phyloP scores from a whole-genome alignment of 768 basidiomycete species.

The Mycena galericulata region DNA sequence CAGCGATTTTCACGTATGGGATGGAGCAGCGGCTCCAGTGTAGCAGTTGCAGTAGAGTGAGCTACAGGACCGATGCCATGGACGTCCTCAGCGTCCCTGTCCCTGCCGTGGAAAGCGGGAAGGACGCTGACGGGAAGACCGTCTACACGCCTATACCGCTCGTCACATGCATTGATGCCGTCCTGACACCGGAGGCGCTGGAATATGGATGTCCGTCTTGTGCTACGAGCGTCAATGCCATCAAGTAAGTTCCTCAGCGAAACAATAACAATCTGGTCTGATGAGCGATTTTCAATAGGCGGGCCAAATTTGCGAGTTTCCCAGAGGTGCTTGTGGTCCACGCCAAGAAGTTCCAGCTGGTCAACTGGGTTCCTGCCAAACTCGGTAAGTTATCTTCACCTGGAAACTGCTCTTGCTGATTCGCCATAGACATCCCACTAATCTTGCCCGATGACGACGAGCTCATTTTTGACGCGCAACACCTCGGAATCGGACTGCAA shows the following conservation, averaged over 20 bases:
- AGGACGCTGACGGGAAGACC: constrained; percentile 70
- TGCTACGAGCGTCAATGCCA: constrained; percentile 71
- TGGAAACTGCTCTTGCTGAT: constrained; percentile 3
- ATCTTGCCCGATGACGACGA: constrained; percentile 68
- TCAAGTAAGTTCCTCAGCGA: constrained; percentile 68
- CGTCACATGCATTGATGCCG: constrained; percentile 67
- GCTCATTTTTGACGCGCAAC: constrained; percentile 69
- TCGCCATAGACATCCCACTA: constrained; percentile 82
- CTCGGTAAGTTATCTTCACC: constrained; percentile 63
- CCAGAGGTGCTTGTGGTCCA: constrained; percentile 91
- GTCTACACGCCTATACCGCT: constrained; percentile 74
- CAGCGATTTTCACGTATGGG: constrained; percentile 81
- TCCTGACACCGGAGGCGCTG: constrained; percentile 71
- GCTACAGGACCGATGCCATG: constrained; percentile 81
- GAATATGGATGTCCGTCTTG: constrained; percentile 89
- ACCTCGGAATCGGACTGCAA: constrained; percentile 79
- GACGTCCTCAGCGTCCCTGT: constrained; percentile 88
- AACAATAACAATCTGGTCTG: not conserved
- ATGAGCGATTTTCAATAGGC: constrained; percentile 55
- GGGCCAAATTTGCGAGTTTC: constrained; percentile 84
- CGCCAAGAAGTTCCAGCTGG: constrained; percentile 93
- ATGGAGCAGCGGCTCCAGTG: constrained; percentile 93
- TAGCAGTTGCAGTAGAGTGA: constrained; percentile 77
- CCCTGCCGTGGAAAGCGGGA: constrained; percentile 69
- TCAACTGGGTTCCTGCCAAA: constrained; percentile 97